Conservation (phyloP, 2,329 filamentous ascomycete genomes). For the Zasmidium angulare region DNA sequence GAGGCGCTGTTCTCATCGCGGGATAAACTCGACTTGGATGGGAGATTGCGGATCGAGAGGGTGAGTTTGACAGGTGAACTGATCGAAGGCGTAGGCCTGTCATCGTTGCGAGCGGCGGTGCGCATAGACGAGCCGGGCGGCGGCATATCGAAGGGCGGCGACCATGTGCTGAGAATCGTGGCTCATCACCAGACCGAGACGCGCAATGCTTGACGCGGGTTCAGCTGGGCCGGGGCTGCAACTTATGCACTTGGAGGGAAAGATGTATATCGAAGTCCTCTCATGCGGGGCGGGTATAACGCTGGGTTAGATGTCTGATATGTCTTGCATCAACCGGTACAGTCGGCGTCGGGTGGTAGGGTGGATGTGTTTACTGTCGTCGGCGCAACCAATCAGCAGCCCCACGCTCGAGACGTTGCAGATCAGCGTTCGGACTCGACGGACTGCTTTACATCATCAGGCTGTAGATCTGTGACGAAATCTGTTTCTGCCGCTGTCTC, state of each 20-base stretch:
- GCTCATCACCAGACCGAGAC: not conserved
- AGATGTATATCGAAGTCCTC: not conserved
- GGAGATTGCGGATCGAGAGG: conserved; percentile 16
- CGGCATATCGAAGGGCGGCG: not conserved
- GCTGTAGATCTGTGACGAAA: not conserved
- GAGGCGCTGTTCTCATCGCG: conserved; percentile 6
- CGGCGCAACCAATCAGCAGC: not conserved
- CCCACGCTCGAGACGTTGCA: not conserved
- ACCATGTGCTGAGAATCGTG: not conserved
- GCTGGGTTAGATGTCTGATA: not conserved
- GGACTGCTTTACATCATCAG: not conserved
- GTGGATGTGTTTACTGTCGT: not conserved
- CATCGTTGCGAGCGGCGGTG: conserved; percentile 24
- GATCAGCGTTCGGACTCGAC: not conserved
- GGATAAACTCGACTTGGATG: conserved; percentile 12
- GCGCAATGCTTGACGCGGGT: not conserved
- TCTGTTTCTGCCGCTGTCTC: not conserved
- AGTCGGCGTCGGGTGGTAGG: not conserved
- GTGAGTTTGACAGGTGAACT: conserved; percentile 13
- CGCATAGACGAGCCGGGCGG: conserved; percentile 5
- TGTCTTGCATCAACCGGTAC: not conserved
- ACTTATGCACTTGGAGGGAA: not conserved
- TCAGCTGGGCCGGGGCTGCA: not conserved
- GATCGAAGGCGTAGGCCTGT: not conserved
- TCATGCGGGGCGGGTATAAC: not conserved